Conservation (phyloP, 2,329 filamentous ascomycete genomes). For the Drechslera avenae region DNA sequence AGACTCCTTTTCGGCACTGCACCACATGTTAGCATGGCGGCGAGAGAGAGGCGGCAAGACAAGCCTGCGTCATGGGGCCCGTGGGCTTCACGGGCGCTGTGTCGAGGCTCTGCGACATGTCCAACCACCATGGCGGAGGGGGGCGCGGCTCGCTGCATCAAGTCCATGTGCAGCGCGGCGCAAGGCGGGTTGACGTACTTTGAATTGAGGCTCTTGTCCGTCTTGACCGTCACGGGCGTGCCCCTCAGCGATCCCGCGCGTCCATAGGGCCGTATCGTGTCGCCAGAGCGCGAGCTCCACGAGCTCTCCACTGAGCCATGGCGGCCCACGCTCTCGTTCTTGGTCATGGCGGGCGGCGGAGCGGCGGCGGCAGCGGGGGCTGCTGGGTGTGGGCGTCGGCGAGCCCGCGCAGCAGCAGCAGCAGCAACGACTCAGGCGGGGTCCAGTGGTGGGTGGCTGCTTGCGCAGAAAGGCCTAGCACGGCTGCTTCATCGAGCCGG, state of each 20-base stretch:
- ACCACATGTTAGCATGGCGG: slow-evolving; percentile 11
- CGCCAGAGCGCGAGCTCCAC: slow-evolving; percentile 69
- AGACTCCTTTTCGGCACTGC: slow-evolving; percentile 53
- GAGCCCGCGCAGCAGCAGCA: slow-evolving; percentile 22
- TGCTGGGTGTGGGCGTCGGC: slow-evolving; percentile 19
- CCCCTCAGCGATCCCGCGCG: slow-evolving; percentile 43
- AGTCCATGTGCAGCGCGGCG: no score
- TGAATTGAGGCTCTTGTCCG: slow-evolving; percentile 56
- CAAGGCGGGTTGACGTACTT: slow-evolving; percentile 48
- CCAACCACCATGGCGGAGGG: slow-evolving; percentile 5
- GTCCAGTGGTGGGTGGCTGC: slow-evolving; percentile 32
- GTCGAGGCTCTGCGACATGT: slow-evolving; percentile 24
- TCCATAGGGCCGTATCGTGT: slow-evolving; percentile 62
- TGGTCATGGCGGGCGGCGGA: slow-evolving; percentile 60
- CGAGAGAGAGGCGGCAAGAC: slow-evolving; percentile 32
- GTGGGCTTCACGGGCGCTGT: slow-evolving; percentile 8
- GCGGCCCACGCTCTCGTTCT: slow-evolving; percentile 67
- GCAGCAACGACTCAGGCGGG: slow-evolving; percentile 14
- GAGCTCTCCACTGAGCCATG: slow-evolving; percentile 70
- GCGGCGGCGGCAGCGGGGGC: neutral
- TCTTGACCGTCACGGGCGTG: slow-evolving; percentile 58
- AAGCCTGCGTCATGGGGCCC: slow-evolving; percentile 27
- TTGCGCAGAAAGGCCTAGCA: slow-evolving; percentile 42
- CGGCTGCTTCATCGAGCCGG: slow-evolving; percentile 48
- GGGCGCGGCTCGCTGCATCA: no score